Percentiles rank a stretch among this genome's conserved stretches.
phyloP scores from a whole-genome alignment of 495 filamentous ascomycete genomes.

The Tirmania nivea region DNA sequence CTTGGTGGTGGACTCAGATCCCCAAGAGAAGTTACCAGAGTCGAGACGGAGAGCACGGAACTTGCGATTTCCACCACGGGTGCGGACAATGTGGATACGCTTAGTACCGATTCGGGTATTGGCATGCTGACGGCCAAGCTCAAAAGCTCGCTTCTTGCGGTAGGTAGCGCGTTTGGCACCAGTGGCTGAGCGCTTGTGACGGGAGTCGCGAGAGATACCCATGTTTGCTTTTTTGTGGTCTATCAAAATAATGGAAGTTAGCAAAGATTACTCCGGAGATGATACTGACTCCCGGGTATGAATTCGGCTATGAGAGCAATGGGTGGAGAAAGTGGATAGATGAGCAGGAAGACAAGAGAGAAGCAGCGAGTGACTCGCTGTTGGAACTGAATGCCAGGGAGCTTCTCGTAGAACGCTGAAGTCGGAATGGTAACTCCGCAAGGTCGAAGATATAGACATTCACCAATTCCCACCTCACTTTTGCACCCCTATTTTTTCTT shows the following conservation, averaged over 20 bases:
- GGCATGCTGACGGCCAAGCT: conserved; percentile 95
- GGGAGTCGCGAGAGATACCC: conserved; percentile 99
- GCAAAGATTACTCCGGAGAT: too few species aligned
- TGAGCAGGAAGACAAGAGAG: too few species aligned
- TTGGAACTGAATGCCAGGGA: too few species aligned
- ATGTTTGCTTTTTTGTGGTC: conserved; percentile 32
- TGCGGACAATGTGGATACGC: conserved; percentile 97
- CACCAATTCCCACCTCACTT: too few species aligned
- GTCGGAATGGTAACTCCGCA: too few species aligned
- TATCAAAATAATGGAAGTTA: background rate
- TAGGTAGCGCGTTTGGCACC: conserved; percentile 92
- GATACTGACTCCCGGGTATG: too few species aligned
- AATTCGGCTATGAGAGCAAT: too few species aligned
- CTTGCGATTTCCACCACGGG: conserved; percentile 97
- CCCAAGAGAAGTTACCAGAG: conserved; percentile 98
- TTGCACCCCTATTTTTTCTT: too few species aligned
- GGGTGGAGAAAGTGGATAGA: too few species aligned
- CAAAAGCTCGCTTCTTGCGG: conserved; percentile 90
- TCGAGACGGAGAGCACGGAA: conserved; percentile 98
- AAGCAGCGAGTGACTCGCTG: too few species aligned
- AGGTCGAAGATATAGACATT: too few species aligned
- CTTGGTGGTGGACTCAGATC: conserved; percentile 85
- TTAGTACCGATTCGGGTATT: conserved; percentile 98
- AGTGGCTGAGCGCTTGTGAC: conserved; percentile 95
- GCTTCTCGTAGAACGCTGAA: too few species aligned